Base-by-base conservation (phyloP, 129 eudicot genomes). In the Escallonia herrerae region DNA sequence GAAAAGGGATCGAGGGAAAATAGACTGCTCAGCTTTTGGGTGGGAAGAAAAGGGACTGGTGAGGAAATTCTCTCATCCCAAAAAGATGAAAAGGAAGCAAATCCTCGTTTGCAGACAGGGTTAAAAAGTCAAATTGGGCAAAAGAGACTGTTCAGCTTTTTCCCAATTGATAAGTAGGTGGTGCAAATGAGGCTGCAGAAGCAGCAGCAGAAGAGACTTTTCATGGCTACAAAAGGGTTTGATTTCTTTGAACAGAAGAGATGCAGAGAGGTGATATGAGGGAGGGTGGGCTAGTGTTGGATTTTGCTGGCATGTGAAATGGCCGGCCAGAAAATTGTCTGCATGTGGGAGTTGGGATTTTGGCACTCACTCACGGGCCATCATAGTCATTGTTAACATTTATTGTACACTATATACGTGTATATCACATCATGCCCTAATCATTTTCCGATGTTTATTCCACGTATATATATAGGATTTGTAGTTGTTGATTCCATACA, bases 291-390 rank as follows among this genome's bases (percentile, higher is more conserved):
- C 44, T 68, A 41, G 64, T 59, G 72, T 63, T 60, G 73, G 84
- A 86, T 62, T 86, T 86, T 83, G 85, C 81, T 73, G 68, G 90
- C 87, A 76, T 83, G 87, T 83, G 95, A 76, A 69, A 68, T 76
- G 82, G 95, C 86, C 90, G 86, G 86, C 86, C 82, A 50, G 62
- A 60, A 59, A 43, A 66, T 82, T 87, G 90, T 72, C 76, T 12
- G 37, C 66, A 69, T 73, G 66, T 73, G 75, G 72, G 82, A 72
- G 82, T 79, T 81, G 85, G 55, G 70, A 82, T 71, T 89, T 82
- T 88, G 89, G 76, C 84, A 69, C 67, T 64, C 76, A 65, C 67
- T 64, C 76, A 65, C 59, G 68, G 81, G 72, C 8, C 56, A 57
- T 73, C 64, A 51, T 66, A 43, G 6, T 33, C 38, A 13, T 33